Conservation (phyloP, 192 early-diverging fungal species). For the Geosiphon pyriformis region DNA sequence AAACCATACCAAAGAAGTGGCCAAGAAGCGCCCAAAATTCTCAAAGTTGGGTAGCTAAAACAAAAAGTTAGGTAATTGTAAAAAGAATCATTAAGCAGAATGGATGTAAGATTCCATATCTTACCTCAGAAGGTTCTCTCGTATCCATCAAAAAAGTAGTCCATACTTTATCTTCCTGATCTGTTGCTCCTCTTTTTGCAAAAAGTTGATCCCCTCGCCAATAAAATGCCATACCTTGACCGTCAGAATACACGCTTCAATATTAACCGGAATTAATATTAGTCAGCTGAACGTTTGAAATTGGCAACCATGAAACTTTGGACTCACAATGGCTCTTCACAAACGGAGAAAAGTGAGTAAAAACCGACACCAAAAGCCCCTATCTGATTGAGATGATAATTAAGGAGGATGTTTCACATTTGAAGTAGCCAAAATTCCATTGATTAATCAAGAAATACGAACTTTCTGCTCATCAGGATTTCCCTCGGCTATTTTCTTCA, state of each 20-base stretch:
- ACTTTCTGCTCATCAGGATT: slow-evolving; percentile 72
- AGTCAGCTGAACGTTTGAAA: not conserved
- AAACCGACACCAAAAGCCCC: slow-evolving; percentile 81
- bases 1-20: slow-evolving; percentile 45
- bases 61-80: not conserved
- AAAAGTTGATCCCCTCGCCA: slow-evolving; percentile 85
- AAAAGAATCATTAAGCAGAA: not conserved
- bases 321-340: slow-evolving; percentile 80
- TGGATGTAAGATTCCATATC: not conserved
- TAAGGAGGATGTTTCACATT: too few species aligned
- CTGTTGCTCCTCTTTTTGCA: slow-evolving; percentile 59
- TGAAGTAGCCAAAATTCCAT: too few species aligned
- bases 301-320: not conserved
- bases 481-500: slow-evolving; percentile 86
- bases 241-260: slow-evolving; percentile 60
- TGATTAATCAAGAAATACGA: not conserved
- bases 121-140: slow-evolving; percentile 67
- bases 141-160: slow-evolving; percentile 74
- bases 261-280: not conserved
- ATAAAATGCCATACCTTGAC: slow-evolving; percentile 81
- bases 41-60: slow-evolving; percentile 45
- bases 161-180: slow-evolving; percentile 47
- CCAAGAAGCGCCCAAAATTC: slow-evolving; percentile 61
- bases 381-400: slow-evolving; percentile 40
- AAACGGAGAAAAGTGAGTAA: slow-evolving; percentile 84